Evolutionary conservation across 441 rosid species (phyloP), one percentile per base, ranked within the genome.

Genomic region (Melastoma candidum): DNA sequence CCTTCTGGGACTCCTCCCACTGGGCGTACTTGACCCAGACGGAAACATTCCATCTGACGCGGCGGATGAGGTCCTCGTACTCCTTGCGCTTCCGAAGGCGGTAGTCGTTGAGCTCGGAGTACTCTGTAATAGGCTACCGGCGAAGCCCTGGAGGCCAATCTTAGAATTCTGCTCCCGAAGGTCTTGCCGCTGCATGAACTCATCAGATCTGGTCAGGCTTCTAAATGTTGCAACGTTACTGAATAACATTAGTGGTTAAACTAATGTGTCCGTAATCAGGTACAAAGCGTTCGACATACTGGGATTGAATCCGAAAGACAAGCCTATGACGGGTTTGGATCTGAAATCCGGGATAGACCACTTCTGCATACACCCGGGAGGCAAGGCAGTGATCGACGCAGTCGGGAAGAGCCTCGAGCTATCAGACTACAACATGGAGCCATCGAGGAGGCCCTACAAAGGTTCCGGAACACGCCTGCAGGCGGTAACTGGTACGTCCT

Each of bases 1-100:
- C 96, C 54, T 85, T 83, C 71, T 85, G 96, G 0, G 95, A 85
- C 66, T 90, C 96, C 59, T 90, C 96, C 96, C 95, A 90, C 55
- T 75, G 81, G 0, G 96, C 96, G 11, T 90, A 90, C 64, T 81
- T 85, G 8, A 85, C 71, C 95, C 95, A 90, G 0, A 78, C 87
- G 10, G 82, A 63, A 12, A 69, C 55, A 25, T 83, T 85, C 88
- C 88, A 78, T 47, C 88, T 57, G 1, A 79, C 90, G 4, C 96
- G 77, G 10, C 95, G 78, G 45, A 87, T 85, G 46, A 75, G 61
- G 56, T 87, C 90, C 54, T 90, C 95, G 11, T 72, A 85, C 56
- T 87, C 96, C 54, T 87, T 84, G 11, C 96, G 57, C 46, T 80
- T 85, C 2, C 90, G 79, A 41, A 83, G 74, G 1, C 95, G 81